A percentile compares a stretch with the other conserved stretches of the same genome.
These are phyloP conservation scores for Colletotrichum navitas DNA, from an alignment of 2,329 filamentous ascomycete genomes.

Conservation along the genomic window DNA sequence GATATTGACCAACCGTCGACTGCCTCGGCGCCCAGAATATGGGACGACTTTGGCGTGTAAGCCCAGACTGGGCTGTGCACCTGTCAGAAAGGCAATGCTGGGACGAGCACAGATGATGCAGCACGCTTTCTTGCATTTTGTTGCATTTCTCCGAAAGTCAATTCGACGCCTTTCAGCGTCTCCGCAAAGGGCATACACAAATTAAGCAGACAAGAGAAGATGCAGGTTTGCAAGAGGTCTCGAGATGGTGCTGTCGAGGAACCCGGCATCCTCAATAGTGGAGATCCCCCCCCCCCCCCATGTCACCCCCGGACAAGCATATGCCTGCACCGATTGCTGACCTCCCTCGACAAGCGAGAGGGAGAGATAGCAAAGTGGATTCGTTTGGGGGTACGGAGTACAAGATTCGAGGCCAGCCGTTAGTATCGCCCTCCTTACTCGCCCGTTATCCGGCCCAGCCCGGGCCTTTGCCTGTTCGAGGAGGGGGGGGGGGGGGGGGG, in stretches of 20 bases:
- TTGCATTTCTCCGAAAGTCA: slow-evolving; percentile 11
- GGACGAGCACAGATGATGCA: not conserved
- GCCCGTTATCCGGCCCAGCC: slow-evolving; percentile 12
- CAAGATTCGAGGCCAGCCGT: slow-evolving; percentile 17
- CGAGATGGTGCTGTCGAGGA: not conserved
- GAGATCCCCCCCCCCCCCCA: not conserved
- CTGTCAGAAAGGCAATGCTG: not conserved
- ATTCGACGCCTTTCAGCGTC: not conserved
- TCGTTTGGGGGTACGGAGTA: not conserved
- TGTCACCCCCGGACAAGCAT: slow-evolving; percentile 26
- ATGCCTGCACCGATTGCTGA: slow-evolving; percentile 23
- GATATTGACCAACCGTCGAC: not conserved
- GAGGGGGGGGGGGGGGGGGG: not conserved
- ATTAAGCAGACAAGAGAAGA: not conserved
- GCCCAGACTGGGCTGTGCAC: not conserved
- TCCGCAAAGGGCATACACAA: not conserved
- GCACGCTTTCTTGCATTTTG: not conserved
- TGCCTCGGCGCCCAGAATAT: slow-evolving; percentile 19
- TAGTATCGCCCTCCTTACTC: slow-evolving; percentile 24
- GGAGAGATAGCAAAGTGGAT: slow-evolving; percentile 21
- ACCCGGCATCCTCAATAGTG: not conserved
- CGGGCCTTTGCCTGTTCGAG: slow-evolving; percentile 31
- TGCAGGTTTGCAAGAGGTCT: not conserved
- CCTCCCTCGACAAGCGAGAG: slow-evolving; percentile 4
- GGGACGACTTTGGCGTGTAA: slow-evolving; percentile 20